These are phyloP conservation scores for Hypoxylon sp. DNA, from an alignment of 2,329 filamentous ascomycete species.

Conservation along the genomic window DNA sequence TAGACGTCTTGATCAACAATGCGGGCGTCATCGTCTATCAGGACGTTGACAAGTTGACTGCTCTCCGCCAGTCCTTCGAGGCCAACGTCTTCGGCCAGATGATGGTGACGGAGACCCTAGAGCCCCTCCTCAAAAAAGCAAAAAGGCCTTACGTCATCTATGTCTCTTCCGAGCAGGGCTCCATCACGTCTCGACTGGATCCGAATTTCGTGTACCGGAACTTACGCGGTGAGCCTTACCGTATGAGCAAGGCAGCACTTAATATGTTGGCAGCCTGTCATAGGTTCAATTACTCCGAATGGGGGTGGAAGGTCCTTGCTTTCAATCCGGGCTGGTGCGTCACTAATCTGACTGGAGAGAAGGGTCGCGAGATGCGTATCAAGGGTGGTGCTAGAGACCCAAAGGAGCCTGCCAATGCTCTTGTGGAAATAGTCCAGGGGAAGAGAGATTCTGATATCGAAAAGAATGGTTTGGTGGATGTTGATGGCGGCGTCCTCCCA, in stretches of 20 bases:
- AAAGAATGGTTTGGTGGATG: conserved; percentile 46
- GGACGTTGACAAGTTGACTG: conserved; percentile 67
- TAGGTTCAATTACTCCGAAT: conserved; percentile 48
- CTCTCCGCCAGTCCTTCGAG: conserved; percentile 66
- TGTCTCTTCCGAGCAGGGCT: conserved; percentile 55
- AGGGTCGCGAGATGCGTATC: conserved; percentile 48
- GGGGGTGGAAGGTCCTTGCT: conserved; percentile 54
- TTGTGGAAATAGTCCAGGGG: conserved; percentile 50
- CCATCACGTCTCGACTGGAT: conserved; percentile 50
- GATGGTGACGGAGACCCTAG: conserved; percentile 52
- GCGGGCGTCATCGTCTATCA: conserved; percentile 71
- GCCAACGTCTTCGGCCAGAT: conserved; percentile 54
- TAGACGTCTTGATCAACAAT: conserved; percentile 72
- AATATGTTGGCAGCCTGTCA: conserved; percentile 56
- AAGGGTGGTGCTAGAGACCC: conserved; percentile 50
- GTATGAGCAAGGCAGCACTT: conserved; percentile 57
- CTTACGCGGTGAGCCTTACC: conserved; percentile 50
- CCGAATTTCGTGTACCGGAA: conserved; percentile 35
- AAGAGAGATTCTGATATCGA: conserved; percentile 50
- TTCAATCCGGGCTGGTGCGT: conserved; percentile 56
- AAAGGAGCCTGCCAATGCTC: conserved; percentile 48
- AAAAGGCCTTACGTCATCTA: conserved; percentile 53
- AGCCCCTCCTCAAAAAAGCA: conserved; percentile 53
- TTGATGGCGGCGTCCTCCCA: conserved; percentile 46
- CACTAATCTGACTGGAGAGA: conserved; percentile 53